Percentiles rank a stretch among this genome's conserved stretches.
Conservation (phyloP, 768 basidiomycete species). For the Mycena pura region DNA sequence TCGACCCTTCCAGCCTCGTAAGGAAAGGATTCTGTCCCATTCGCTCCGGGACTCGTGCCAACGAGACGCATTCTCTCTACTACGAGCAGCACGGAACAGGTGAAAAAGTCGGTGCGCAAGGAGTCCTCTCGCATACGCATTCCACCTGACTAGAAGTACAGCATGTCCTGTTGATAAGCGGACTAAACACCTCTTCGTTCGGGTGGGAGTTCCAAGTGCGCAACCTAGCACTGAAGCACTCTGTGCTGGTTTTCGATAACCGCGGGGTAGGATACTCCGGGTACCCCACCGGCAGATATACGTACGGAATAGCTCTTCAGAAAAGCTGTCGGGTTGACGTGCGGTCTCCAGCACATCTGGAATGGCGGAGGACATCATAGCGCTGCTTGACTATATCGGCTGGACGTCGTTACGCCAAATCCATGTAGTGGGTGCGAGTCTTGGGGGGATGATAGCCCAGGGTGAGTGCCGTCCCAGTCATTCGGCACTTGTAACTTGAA, state of each 20-base stretch:
- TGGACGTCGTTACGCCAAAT: conserved; percentile 70
- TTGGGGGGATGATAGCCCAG: conserved; percentile 88
- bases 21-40: conserved; percentile 83
- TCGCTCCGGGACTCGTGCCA: conserved; percentile 46
- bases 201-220: conserved; percentile 70
- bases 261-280: conserved; percentile 81
- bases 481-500: neutral
- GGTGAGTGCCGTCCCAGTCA: conserved; percentile 44
- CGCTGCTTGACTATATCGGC: conserved; percentile 70
- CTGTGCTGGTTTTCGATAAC: conserved; percentile 81
- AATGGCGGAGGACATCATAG: conserved; percentile 79
- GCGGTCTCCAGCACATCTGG: conserved; percentile 65
- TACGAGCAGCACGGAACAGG: conserved; percentile 79
- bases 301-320: conserved; percentile 53
- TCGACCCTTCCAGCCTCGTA: conserved; percentile 65
- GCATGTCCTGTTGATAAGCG: conserved; percentile 37
- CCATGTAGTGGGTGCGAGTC: conserved; percentile 76
- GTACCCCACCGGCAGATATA: conserved; percentile 76
- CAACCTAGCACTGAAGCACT: conserved; percentile 66
- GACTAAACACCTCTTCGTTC: conserved; percentile 67
- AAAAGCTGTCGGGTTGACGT: neutral
- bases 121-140: neutral
- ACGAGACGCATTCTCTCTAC: conserved; percentile 78
- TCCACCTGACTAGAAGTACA: conserved; percentile 9
- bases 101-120: conserved; percentile 73